phyloP scores from a whole-genome alignment of 495 filamentous ascomycete species.

The Penicillium coprophilum region DNA sequence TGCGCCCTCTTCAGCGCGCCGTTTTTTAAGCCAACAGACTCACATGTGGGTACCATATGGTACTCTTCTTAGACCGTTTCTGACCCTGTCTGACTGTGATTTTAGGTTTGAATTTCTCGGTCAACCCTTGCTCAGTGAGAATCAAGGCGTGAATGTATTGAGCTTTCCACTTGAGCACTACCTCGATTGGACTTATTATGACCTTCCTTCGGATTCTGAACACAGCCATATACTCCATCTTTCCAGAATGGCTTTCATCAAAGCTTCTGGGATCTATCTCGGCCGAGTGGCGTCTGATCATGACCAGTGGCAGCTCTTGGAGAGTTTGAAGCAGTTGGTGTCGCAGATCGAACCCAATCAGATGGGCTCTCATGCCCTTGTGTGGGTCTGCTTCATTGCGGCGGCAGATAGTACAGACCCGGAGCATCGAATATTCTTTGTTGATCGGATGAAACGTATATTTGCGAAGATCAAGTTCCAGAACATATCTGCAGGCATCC shows the following conservation, averaged over 20 bases:
- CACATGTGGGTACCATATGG: slow-evolving; percentile 15
- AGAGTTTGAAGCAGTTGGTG: slow-evolving; percentile 18
- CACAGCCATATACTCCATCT: slow-evolving; percentile 14
- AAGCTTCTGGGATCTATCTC: slow-evolving; percentile 24
- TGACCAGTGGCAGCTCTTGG: slow-evolving; percentile 19
- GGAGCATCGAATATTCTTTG: slow-evolving; percentile 20
- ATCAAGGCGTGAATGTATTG: slow-evolving; percentile 11
- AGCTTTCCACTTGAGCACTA: slow-evolving; percentile 12
- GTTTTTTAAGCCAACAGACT: slow-evolving; percentile 18
- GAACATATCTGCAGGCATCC: slow-evolving; percentile 21
- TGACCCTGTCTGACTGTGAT: neutral
- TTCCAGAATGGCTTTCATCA: slow-evolving; percentile 16
- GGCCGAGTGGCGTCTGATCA: slow-evolving; percentile 14
- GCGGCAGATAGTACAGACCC: slow-evolving; percentile 25
- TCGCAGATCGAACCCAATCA: slow-evolving; percentile 19
- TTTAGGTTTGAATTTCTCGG: slow-evolving; percentile 23
- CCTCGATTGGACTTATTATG: slow-evolving; percentile 19
- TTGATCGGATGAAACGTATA: slow-evolving; percentile 15
- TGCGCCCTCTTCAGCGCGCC: neutral
- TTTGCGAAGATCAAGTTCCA: slow-evolving; percentile 19
- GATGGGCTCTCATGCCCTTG: slow-evolving; percentile 23
- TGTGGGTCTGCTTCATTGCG: slow-evolving; percentile 28
- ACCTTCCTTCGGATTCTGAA: slow-evolving; percentile 15
- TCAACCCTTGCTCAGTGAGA: slow-evolving; percentile 16
- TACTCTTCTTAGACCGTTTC: neutral